phyloP scores from a whole-genome alignment of 345 rosid species.

The Zanthoxylum bungeanum region DNA sequence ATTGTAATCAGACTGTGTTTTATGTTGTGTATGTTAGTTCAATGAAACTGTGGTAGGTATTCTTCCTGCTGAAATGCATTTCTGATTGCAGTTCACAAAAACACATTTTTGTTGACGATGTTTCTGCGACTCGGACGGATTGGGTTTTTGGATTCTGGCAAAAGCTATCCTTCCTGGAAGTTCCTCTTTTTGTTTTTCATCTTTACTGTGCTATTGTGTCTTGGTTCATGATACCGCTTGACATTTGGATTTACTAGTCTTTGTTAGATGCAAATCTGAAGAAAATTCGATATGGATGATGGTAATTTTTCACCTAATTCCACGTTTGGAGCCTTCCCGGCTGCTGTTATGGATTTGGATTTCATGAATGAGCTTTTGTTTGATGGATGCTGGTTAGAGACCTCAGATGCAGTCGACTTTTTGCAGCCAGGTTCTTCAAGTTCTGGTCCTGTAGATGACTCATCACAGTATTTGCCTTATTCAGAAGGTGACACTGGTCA shows the following conservation, averaged over 20 bases:
- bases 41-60: slow-evolving; percentile 30
- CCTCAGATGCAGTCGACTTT: slow-evolving; percentile 41
- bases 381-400: slow-evolving; percentile 82
- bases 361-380: slow-evolving; percentile 80
- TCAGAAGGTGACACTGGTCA: slow-evolving; percentile 19
- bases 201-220: slow-evolving; percentile 50
- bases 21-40: slow-evolving; percentile 16
- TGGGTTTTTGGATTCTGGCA: slow-evolving; percentile 41
- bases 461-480: slow-evolving; percentile 25
- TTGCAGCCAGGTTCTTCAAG: slow-evolving; percentile 33
- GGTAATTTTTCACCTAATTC: slow-evolving; percentile 44
- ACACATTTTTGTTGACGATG: slow-evolving; percentile 59
- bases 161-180: slow-evolving; percentile 54
- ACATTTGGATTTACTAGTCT: slow-evolving; percentile 24
- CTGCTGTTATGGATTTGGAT: slow-evolving; percentile 74
- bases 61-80: slow-evolving; percentile 62
- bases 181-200: slow-evolving; percentile 61
- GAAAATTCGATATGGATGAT: slow-evolving; percentile 47
- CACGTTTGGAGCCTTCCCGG: slow-evolving; percentile 39
- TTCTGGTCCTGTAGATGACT: slow-evolving; percentile 26
- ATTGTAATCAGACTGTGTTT: slow-evolving; percentile 18
- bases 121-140: slow-evolving; percentile 64
- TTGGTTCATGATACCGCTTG: slow-evolving; percentile 42
- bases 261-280: slow-evolving; percentile 31
- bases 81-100: slow-evolving; percentile 57